These are phyloP conservation scores for Tolypocladium album DNA, from an alignment of 2,329 filamentous ascomycete genomes.

Conservation along the genomic window DNA sequence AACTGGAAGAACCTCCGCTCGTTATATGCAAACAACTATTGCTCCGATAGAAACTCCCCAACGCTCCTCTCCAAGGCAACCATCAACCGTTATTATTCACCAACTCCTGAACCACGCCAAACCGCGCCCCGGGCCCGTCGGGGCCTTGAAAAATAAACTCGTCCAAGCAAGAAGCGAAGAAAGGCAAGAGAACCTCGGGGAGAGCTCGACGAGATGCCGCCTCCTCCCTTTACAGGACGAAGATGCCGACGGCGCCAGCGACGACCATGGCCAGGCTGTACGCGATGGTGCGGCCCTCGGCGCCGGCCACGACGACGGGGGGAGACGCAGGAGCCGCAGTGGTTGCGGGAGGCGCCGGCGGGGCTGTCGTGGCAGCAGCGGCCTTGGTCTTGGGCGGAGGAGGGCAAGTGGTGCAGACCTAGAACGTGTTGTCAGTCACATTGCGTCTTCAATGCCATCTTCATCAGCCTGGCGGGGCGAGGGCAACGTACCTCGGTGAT, in stretches of 20 bases:
- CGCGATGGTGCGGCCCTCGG: constrained; percentile 6
- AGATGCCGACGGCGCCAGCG: constrained; percentile 14
- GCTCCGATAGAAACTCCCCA: not conserved
- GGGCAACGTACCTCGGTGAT: constrained; percentile 17
- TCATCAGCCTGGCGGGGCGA: constrained; percentile 5
- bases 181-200: not conserved
- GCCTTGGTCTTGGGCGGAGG: constrained; percentile 2
- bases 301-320: constrained; percentile 8
- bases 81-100: not conserved
- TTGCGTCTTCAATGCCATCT: not conserved
- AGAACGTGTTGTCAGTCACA: not conserved
- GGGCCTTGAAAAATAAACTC: not conserved
- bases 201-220: not conserved
- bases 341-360: too few relatives aligned
- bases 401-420: constrained; percentile 5
- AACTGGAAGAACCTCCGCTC: not conserved
- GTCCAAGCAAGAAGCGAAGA: not conserved
- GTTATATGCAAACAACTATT: not conserved
- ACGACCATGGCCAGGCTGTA: constrained; percentile 15
- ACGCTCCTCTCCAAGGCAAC: not conserved
- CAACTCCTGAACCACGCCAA: not conserved
- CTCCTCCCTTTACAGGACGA: constrained; percentile 17
- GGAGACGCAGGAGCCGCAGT: too few relatives aligned
- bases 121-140: not conserved
- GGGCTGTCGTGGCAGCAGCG: too few relatives aligned